Conservation (phyloP, 768 basidiomycete genomes). For the Amanita molliuscula region DNA sequence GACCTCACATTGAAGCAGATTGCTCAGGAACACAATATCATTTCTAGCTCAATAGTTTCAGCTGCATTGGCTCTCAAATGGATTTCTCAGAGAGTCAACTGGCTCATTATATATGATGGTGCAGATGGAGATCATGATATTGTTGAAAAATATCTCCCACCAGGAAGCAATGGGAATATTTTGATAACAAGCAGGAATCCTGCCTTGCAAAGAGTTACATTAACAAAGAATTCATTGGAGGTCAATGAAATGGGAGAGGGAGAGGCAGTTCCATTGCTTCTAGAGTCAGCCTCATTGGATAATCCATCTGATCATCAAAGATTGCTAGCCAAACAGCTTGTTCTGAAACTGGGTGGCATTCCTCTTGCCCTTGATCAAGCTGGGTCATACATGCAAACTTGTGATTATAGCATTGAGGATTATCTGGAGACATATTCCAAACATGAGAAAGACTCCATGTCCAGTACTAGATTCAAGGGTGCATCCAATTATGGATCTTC, state of each 20-base stretch:
- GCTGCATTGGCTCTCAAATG: conserved; percentile 6
- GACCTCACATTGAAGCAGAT: conserved; percentile 1
- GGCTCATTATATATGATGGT: no score
- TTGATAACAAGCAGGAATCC: conserved; percentile 12
- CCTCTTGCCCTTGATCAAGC: conserved; percentile 12
- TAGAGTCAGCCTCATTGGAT: conserved; percentile 7
- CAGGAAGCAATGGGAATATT: conserved; percentile 8
- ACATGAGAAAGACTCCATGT: conserved; percentile 6
- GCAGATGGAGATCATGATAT: no score
- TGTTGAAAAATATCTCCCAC: not conserved
- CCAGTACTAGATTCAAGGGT: conserved; percentile 2
- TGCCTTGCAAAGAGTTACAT: conserved; percentile 2
- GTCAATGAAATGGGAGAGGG: conserved; percentile 9
- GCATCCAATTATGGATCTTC: conserved; percentile 11
- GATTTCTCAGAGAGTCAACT: no score
- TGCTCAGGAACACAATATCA: conserved; percentile 5
- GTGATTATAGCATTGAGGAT: conserved; percentile 6
- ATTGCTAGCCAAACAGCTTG: not conserved
- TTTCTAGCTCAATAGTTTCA: conserved; percentile 4
- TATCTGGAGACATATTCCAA: conserved; percentile 8
- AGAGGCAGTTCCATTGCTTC: conserved; percentile 10
- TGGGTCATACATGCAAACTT: conserved; percentile 10
- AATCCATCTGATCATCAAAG: not conserved
- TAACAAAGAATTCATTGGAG: conserved; percentile 3
- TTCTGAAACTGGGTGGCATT: not conserved